Evolutionary conservation across 805 yeast species (phyloP).

Genomic region (Wickerhamiella hasegawae): DNA sequence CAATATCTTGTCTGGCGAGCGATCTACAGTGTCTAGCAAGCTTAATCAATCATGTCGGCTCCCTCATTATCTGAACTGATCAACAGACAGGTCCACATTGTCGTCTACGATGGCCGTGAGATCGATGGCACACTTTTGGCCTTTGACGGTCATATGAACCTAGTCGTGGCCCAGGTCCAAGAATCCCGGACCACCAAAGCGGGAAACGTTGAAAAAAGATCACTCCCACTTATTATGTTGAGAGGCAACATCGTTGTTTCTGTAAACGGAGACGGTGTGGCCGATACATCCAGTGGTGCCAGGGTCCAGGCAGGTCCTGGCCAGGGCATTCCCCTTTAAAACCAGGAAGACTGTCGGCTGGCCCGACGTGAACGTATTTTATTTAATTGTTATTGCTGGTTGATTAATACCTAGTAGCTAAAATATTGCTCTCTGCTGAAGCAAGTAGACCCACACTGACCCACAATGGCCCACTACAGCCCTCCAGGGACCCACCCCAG

Average conservation of each 20-base stretch:
- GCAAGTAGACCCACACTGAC: too few species aligned
- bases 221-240: conserved; percentile 64
- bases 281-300: too few species aligned
- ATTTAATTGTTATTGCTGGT: too few species aligned
- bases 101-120: conserved; percentile 62
- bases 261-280: too few species aligned
- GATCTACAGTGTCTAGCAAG: not conserved
- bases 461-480: too few species aligned
- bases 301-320: too few species aligned
- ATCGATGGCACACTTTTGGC: conserved; percentile 71
- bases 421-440: too few species aligned
- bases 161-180: conserved; percentile 70
- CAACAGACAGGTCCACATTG: conserved; percentile 55
- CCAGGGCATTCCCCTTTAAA: too few species aligned
- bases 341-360: too few species aligned
- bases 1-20: not conserved
- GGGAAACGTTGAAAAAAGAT: conserved; percentile 46
- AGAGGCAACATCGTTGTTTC: conserved; percentile 81
- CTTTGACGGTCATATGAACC: conserved; percentile 74
- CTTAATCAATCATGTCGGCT: conserved; percentile 1
- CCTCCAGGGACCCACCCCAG: too few species aligned
- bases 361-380: too few species aligned
- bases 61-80: conserved; percentile 58
- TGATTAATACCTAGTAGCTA: too few species aligned
- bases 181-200: conserved; percentile 65